phyloP scores from a whole-genome alignment of 768 basidiomycete species.

The Tulasnella sp. region DNA sequence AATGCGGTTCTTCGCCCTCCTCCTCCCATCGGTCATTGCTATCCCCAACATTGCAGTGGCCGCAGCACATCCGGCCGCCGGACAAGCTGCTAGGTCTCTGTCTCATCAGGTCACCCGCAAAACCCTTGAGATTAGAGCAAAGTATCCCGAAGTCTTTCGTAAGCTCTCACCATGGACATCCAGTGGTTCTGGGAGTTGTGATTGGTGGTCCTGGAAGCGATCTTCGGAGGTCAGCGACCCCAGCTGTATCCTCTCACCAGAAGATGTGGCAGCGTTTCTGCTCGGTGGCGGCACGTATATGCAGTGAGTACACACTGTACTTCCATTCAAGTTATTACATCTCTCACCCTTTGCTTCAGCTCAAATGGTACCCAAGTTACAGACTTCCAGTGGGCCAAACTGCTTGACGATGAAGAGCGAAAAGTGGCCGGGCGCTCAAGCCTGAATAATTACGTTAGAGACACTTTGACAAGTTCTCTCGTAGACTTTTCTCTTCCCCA shows the following conservation, averaged over 20 bases:
- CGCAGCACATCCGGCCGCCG: too few relatives aligned
- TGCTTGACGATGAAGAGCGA: background rate
- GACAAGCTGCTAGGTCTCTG: too few relatives aligned
- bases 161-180: background rate
- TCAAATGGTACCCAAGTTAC: background rate
- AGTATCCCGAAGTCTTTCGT: background rate
- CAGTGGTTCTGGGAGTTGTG: background rate
- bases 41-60: too few relatives aligned
- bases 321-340: background rate
- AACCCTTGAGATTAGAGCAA: background rate
- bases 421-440: background rate
- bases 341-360: background rate
- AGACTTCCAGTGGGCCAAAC: background rate
- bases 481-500: background rate
- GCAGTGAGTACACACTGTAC: background rate
- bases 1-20: too few relatives aligned
- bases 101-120: conserved; percentile 1
- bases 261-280: background rate
- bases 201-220: background rate
- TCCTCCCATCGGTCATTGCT: too few relatives aligned
- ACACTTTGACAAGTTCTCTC: too few relatives aligned
- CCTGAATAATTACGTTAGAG: too few relatives aligned
- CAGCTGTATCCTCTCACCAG: background rate
- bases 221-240: background rate
- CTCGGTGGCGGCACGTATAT: background rate